Conservation (phyloP, 2,329 filamentous ascomycete genomes). For the Byssoonygena ceratinophila region DNA sequence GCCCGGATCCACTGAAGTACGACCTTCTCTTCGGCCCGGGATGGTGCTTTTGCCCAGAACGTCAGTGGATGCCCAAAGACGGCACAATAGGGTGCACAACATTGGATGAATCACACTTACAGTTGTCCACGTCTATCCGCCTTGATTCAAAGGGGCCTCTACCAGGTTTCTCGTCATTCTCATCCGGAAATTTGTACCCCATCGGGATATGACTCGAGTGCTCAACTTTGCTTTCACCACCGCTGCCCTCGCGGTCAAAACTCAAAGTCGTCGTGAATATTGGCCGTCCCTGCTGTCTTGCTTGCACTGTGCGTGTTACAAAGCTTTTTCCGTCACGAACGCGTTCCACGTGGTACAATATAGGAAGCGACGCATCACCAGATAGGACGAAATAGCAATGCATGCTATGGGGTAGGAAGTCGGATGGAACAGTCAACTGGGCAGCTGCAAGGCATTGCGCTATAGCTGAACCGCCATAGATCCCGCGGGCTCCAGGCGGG, state of each 20-base stretch:
- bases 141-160: constrained; percentile 50
- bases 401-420: constrained; percentile 87
- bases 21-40: constrained; percentile 54
- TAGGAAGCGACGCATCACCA: constrained; percentile 70
- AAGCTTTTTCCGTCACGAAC: constrained; percentile 85
- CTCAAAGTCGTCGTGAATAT: constrained; percentile 96
- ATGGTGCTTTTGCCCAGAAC: constrained; percentile 12
- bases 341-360: constrained; percentile 89
- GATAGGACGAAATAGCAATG: constrained; percentile 98
- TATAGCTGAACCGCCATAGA: constrained; percentile 88
- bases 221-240: constrained; percentile 46
- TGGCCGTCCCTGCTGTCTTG: constrained; percentile 70
- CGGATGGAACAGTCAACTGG: constrained; percentile 67
- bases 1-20: constrained; percentile 46
- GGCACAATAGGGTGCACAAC: too few species aligned
- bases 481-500: constrained; percentile 78
- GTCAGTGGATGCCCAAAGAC: background rate
- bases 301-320: constrained; percentile 90
- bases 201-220: constrained; percentile 56
- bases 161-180: constrained; percentile 25
- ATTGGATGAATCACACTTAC: constrained; percentile 24
- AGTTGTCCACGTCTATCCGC: constrained; percentile 47
- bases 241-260: constrained; percentile 57
- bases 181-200: constrained; percentile 35
- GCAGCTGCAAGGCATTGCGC: constrained; percentile 83